Evolutionary conservation across 2,329 filamentous ascomycete species (phyloP), one percentile per base, ranked within the genome.

Genomic region (Aspergillus brasiliensis): DNA sequence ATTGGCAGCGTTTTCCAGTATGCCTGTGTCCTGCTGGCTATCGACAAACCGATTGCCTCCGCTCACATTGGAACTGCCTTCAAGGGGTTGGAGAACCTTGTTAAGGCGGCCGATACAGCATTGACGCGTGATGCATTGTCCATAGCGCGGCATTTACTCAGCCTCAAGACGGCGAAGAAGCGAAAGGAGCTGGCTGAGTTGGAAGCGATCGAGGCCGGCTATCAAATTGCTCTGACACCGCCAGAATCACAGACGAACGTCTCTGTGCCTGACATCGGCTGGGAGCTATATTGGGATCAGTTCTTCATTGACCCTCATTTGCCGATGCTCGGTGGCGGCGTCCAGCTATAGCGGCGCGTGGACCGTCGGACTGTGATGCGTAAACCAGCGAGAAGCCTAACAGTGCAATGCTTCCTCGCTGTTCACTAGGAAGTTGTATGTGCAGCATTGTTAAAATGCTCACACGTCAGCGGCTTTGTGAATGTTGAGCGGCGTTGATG

Each of bases 1-100:
- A 72, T 73, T 3, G 70, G 71, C 42, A 71, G 71, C 37, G 70
- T 72, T 37, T 72, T 73, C 53, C 71, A 73, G 31, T 73, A 72
- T 61, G n/a, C 64, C 11, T 73, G 69, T 11, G 56, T 72, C 21
- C 13, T 73, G 54, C 59, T 73, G 47, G 70, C 71, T 8, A 71
- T 72, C 0, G 70, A 73, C 56, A 69, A 65, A 3, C 65, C 69
- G 10, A 48, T 56, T 0, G 48, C 70, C 3, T 68, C 64, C 2
- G 51, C 8, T 0, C 64, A 72, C 27, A 65, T 72, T 5, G 17
- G 4, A 4, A 11, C 55, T 8, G 69, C 69, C 0, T 71, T 73
- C 11, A 68, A 68, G 46, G 60, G 64, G 0, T 55, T 73, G 49
- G 71, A 73, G 17, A 68, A 63, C 15, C 63, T 73, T 42, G 70